Conservation (phyloP, 2,329 filamentous ascomycete genomes). For the Mollisia scopiformis region DNA sequence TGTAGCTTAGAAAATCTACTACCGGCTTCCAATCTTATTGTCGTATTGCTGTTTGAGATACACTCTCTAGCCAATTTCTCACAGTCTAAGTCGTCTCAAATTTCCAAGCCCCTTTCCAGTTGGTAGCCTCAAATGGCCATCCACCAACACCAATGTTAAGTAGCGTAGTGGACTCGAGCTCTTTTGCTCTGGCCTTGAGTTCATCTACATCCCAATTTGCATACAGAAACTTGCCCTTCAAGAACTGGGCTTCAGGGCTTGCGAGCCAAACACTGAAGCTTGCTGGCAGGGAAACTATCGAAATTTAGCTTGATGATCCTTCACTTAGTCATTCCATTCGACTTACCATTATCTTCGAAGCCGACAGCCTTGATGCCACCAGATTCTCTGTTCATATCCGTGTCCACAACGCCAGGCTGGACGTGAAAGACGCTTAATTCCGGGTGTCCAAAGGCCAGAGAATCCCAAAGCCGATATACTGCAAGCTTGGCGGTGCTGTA, state of each 20-base stretch:
- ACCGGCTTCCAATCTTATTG: too few relatives aligned
- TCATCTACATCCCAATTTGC: constrained; percentile 55
- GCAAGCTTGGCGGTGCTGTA: constrained; percentile 45
- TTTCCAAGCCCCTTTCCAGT: too few relatives aligned
- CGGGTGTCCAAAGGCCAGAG: constrained; percentile 44
- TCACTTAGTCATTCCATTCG: too few relatives aligned
- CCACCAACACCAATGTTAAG: too few relatives aligned
- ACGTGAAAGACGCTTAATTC: constrained; percentile 41
- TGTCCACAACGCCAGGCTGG: constrained; percentile 11
- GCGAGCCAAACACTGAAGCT: constrained; percentile 6
- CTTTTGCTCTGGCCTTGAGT: constrained; percentile 40
- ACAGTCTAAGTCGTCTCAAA: too few relatives aligned
- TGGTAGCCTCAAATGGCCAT: too few relatives aligned
- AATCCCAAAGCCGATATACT: constrained; percentile 45
- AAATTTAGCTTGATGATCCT: not conserved
- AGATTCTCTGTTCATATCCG: constrained; percentile 1
- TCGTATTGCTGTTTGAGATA: too few relatives aligned
- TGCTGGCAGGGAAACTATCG: not conserved
- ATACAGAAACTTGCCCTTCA: constrained; percentile 49
- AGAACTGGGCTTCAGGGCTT: constrained; percentile 42
- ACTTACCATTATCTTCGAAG: too few relatives aligned
- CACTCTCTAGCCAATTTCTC: too few relatives aligned
- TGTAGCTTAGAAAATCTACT: too few relatives aligned
- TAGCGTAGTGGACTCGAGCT: too few relatives aligned
- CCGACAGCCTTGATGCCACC: too few relatives aligned